A percentile compares a stretch with the other conserved stretches of the same genome.
phyloP scores from a whole-genome alignment of 225 moss, liverwort and hornwort species.

The Physcomitrium patens region DNA sequence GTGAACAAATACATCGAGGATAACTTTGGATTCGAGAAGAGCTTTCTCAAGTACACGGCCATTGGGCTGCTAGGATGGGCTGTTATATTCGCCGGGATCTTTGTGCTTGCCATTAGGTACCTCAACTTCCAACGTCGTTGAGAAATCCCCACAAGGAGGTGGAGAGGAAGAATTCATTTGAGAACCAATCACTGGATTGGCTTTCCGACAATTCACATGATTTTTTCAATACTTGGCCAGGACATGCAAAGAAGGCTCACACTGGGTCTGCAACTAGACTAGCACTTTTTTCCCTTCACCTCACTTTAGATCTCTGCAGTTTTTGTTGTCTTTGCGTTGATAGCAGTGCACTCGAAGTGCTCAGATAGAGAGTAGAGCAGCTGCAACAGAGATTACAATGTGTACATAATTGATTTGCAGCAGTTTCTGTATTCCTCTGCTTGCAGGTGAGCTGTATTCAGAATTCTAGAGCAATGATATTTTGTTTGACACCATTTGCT shows the following conservation, averaged over 20 bases:
- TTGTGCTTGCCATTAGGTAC: conserved; percentile 44
- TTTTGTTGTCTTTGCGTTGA: neutral
- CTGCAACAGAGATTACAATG: neutral
- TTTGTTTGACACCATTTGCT: neutral
- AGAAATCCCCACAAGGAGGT: neutral
- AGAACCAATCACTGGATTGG: too few relatives aligned
- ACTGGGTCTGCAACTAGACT: neutral
- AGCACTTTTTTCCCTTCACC: neutral
- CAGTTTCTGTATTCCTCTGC: neutral
- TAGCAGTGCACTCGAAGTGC: neutral
- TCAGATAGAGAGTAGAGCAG: neutral
- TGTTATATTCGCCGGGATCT: conserved; percentile 37
- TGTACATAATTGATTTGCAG: conserved; percentile 23
- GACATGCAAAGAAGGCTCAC: neutral
- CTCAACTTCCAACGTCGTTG: conserved; percentile 61
- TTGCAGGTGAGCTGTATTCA: conserved; percentile 5
- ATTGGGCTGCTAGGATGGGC: conserved; percentile 35
- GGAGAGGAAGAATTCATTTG: neutral
- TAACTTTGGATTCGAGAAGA: conserved; percentile 35
- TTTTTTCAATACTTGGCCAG: neutral
- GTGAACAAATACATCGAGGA: conserved; percentile 28
- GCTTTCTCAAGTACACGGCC: conserved; percentile 50
- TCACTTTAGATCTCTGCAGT: too few relatives aligned
- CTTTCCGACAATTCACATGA: neutral
- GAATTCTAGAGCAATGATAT: neutral